Evolutionary conservation across 495 filamentous ascomycete species (phyloP), one percentile per base, ranked within the genome.

Genomic region (Astrocystis sublimbata): DNA sequence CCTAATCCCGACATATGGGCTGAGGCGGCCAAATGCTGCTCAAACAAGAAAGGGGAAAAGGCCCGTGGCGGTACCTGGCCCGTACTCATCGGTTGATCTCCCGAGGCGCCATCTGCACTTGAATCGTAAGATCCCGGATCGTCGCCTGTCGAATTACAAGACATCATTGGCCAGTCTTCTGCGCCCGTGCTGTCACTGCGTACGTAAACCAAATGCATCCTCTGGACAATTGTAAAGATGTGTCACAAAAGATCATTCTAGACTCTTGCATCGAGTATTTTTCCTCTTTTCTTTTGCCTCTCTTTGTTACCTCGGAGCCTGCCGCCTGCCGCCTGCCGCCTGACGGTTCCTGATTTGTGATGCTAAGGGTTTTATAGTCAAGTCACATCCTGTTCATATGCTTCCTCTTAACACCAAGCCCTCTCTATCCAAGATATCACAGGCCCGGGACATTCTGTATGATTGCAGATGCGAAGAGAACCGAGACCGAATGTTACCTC

Each of bases 91-190:
- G 36, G 36, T 42, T 21, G 52, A 31, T 42, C 40, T 45, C 26
- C 40, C 38, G 15, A 33, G 4, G 9, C n/a, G 23, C 26, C 24
- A 38, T 10, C 2, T 19, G 33, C 47, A 31, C 26, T 21, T 33
- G 35, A 12, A 42, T 40, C 30, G 46, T 49, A 15, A 52, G 30
- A 6, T 23, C 30, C 49, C 30, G 4, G 23, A 5, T 42, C 35
- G 23, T 6, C 17, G 42, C 30, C 7, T 23, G 10, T 33, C n/a
- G 54, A 28, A 26, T 31, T 57, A 15, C 15, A 12, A 17, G 38
- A 15, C n/a, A 13, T 35, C 54, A 57, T 57, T 57, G 54, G 54
- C n/a, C 33, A 40, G 26, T 36, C 3, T 52, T n/a, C 13, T 33
- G 17, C 7, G 30, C 30, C 13, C 17, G 30, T 21, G 17, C 15